Conservation (phyloP, 2,329 filamentous ascomycete species). For the Pestalotiopsis sp. region DNA sequence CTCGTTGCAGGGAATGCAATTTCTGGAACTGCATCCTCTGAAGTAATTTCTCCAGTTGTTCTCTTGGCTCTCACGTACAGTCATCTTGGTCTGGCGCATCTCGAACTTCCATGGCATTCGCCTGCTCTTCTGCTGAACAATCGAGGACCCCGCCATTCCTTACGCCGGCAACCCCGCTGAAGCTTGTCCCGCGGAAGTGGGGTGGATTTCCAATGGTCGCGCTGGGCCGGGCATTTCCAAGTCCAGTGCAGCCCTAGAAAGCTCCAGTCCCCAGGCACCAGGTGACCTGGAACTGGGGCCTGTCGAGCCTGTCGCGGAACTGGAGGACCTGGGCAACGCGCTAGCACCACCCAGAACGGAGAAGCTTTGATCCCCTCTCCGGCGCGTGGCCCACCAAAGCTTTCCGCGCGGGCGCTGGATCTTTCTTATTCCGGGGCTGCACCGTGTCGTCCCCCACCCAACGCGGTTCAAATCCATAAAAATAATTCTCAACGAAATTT, state of each 20-base stretch:
- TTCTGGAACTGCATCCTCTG: neutral
- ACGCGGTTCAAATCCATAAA: slow-evolving; percentile 18
- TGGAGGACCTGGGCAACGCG: too few relatives aligned
- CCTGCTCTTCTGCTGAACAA: neutral
- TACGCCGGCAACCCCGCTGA: slow-evolving; percentile 6
- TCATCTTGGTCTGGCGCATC: neutral
- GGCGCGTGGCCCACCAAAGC: neutral
- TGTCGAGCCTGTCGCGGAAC: too few relatives aligned
- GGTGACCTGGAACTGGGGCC: neutral
- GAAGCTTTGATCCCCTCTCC: slow-evolving; percentile 13
- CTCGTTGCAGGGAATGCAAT: neutral
- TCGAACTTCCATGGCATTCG: neutral
- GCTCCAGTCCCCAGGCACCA: neutral
- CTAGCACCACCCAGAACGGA: slow-evolving; percentile 1
- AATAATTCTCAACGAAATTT: slow-evolving; percentile 19
- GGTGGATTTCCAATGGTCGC: neutral
- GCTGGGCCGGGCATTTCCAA: neutral
- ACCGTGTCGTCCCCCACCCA: neutral
- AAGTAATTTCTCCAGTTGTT: neutral
- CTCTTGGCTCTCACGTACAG: neutral
- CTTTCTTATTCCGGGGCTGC: slow-evolving; percentile 16
- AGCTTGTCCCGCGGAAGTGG: slow-evolving; percentile 5
- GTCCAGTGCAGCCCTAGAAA: neutral
- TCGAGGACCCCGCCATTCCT: neutral
- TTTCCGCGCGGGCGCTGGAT: slow-evolving; percentile 12